A percentile compares a stretch with the other conserved stretches of the same genome.
Conservation (phyloP, 2,329 filamentous ascomycete genomes). For the Fusarium bactridioides region DNA sequence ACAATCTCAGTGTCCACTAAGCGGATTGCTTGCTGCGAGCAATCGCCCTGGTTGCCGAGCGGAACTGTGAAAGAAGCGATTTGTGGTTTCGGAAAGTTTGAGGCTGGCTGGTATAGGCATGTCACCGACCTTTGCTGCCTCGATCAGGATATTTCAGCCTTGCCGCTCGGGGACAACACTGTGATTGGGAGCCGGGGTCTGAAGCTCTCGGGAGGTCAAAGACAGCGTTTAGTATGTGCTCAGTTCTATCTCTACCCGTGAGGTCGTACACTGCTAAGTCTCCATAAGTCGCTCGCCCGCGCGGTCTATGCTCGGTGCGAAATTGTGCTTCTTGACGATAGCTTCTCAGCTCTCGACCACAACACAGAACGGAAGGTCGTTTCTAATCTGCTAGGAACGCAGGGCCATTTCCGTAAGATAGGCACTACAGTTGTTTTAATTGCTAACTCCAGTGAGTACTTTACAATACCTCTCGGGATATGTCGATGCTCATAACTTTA, state of each 20-base stretch:
- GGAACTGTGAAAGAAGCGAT: not conserved
- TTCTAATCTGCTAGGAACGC: not conserved
- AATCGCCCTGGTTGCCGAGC: not conserved
- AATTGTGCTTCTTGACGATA: not conserved
- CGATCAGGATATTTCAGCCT: not conserved
- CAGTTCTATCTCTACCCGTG: accelerated
- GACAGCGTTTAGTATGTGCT: not conserved
- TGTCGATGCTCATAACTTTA: not conserved
- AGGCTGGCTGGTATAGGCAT: not conserved
- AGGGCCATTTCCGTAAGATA: not conserved
- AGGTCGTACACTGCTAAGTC: accelerated
- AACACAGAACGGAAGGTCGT: not conserved
- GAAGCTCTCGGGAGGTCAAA: not conserved
- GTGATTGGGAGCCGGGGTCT: not conserved
- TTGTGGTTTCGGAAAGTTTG: not conserved
- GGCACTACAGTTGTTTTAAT: not conserved
- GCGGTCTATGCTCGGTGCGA: not conserved
- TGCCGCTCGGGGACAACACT: not conserved
- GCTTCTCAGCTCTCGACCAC: not conserved
- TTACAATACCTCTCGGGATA: accelerated
- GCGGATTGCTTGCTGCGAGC: not conserved
- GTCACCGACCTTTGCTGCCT: not conserved
- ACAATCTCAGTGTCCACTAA: not conserved
- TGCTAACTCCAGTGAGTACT: not conserved
- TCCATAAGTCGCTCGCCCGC: not conserved